Percentiles rank a stretch among this genome's conserved stretches.
Evolutionary conservation across 176 grass and related monocot genomes (phyloP).

Genomic region (Triticum timopheevii): DNA sequence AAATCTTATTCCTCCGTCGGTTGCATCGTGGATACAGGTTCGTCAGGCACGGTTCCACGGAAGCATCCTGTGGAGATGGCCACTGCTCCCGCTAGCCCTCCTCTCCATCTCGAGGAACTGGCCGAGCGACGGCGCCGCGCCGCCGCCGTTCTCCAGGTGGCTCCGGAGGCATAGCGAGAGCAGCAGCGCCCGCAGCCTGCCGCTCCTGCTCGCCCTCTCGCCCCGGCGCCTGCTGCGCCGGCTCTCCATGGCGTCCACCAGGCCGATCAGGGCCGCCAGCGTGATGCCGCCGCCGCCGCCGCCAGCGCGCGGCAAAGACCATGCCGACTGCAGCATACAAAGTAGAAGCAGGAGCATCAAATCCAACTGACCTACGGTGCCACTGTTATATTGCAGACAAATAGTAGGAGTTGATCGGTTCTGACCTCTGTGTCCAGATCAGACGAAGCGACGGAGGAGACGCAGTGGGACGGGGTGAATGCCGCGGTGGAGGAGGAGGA

Average conservation of each 20-base stretch:
- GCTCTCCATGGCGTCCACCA: slow-evolving; percentile 52
- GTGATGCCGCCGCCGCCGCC: slow-evolving; percentile 45
- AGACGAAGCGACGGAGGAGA: slow-evolving; percentile 48
- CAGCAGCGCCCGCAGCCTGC: slow-evolving; percentile 54
- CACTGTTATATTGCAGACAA: not conserved
- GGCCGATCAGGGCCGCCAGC: slow-evolving; percentile 51
- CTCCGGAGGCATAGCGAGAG: slow-evolving; percentile 65
- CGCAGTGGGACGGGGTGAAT: slow-evolving; percentile 43
- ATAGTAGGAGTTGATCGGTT: not conserved
- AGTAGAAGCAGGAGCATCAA: not conserved
- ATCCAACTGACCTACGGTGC: not conserved
- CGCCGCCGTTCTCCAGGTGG: slow-evolving; percentile 25
- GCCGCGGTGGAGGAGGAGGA: slow-evolving; percentile 50
- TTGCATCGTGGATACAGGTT: not conserved
- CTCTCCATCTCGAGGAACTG: slow-evolving; percentile 70
- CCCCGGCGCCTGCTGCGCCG: slow-evolving; percentile 28
- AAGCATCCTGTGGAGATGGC: not conserved
- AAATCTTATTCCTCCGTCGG: not conserved
- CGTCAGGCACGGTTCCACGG: not conserved
- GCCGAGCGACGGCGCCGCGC: slow-evolving; percentile 48
- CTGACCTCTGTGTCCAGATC: slow-evolving; percentile 54
- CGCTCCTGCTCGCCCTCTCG: slow-evolving; percentile 36
- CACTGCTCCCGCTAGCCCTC: slow-evolving; percentile 12
- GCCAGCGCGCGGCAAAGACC: slow-evolving; percentile 29
- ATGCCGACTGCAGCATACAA: slow-evolving; percentile 30